Base-by-base conservation (phyloP, 495 filamentous ascomycete genomes). In the Melanomma pulvis-pyrius region DNA sequence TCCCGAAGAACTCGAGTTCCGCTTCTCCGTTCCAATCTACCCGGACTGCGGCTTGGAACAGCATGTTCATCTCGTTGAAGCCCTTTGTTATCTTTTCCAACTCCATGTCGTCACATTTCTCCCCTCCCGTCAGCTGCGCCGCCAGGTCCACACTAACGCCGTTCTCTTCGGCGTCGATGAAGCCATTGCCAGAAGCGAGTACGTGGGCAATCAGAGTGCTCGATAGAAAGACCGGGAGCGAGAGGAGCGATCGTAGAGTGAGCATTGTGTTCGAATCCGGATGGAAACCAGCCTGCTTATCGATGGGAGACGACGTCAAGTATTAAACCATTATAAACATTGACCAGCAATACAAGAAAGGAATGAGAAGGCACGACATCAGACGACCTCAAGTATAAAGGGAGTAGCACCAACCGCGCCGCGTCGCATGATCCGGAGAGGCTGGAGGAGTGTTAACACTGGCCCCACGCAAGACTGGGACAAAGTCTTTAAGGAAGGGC, bases 1-100 rank as follows among this genome's bases (percentile, higher is more conserved):
- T 17, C 13, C 64, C 64, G 30, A 67, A 67, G 39, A 59, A 67
- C 12, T 67, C 64, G 3, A 19, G 32, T 22, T 67, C 64, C 7
- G 58, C 34, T 15, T 28, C 36, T 19, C 51, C 30, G 17, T 46
- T 57, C 57, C 57, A 67, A 41, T 67, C 41, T 12, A 61, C 25
- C 4, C 47, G 32, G 3, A 50, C 12, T 7, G 58, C 48, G 1
- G 58, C 64, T 17, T 49, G 49, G 44, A 67, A 67, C 11, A 67
- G 19, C 32, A 60, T 19, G 57, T 61, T 67, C 64, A 67, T 67
- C 26, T 67, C 64, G 17, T 29, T 36, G 25, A 67, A 67, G 36
- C 64, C 58, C 19, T 61, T 26, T 61, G 25, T 44, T 48, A 67
- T 61, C n/a, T 1, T n/a, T 51, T 56, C 36, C 21, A 67, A 9